phyloP scores from a whole-genome alignment of 352 stramenopile species.

The Peronospora destructor region DNA sequence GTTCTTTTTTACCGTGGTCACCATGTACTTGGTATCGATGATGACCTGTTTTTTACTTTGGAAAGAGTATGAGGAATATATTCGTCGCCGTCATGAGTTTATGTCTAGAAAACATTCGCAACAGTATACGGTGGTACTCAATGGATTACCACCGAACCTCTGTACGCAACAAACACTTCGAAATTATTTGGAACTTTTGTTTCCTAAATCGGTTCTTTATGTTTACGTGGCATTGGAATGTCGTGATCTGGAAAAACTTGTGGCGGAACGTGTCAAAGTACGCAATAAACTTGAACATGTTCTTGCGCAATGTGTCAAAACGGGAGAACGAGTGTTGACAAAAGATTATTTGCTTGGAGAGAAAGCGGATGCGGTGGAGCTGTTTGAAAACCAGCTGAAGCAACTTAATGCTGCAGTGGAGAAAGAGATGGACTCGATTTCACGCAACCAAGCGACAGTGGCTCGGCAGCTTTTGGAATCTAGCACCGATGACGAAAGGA shows the following conservation, averaged over 20 bases:
- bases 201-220: constrained; percentile 56
- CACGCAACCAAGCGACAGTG: constrained; percentile 56
- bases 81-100: constrained; percentile 68
- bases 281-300: constrained; percentile 64
- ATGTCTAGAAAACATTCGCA: constrained; percentile 50
- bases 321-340: constrained; percentile 45
- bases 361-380: constrained; percentile 62
- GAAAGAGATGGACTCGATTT: constrained; percentile 64
- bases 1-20: constrained; percentile 56
- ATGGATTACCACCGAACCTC: constrained; percentile 63
- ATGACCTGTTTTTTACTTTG: constrained; percentile 58
- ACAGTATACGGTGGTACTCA: constrained; percentile 77
- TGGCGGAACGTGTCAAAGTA: constrained; percentile 57
- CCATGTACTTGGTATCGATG: constrained; percentile 60
- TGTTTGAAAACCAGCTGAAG: constrained; percentile 64
- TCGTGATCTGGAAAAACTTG: constrained; percentile 62
- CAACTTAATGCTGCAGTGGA: constrained; percentile 66
- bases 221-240: constrained; percentile 77
- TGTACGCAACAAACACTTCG: constrained; percentile 67
- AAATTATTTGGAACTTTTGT: constrained; percentile 72
- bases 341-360: constrained; percentile 35
- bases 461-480: constrained; percentile 54
- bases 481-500: constrained; percentile 32
- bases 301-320: constrained; percentile 55
- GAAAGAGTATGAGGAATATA: constrained; percentile 68